phyloP scores from a whole-genome alignment of 2,329 filamentous ascomycete species.

The Stachybotrys elegans region DNA sequence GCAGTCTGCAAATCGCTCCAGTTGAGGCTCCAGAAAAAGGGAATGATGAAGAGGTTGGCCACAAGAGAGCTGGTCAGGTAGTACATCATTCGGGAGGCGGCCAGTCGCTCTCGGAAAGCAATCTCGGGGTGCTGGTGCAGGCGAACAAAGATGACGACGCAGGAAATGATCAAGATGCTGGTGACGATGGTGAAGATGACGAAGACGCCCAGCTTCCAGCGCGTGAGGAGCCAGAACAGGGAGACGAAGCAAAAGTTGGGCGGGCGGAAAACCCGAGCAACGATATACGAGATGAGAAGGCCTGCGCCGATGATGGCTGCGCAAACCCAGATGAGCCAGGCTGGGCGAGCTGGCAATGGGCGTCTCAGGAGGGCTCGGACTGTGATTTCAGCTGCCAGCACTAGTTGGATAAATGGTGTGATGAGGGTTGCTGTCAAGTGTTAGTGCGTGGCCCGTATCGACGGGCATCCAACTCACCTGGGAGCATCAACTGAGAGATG shows the following conservation, averaged over 20 bases:
- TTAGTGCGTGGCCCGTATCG: slow-evolving; percentile 15
- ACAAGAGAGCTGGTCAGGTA: slow-evolving; percentile 54
- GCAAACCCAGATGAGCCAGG: slow-evolving; percentile 56
- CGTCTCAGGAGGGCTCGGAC: slow-evolving; percentile 48
- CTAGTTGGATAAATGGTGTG: slow-evolving; percentile 58
- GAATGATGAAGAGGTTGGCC: slow-evolving; percentile 57
- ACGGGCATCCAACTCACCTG: slow-evolving; percentile 37
- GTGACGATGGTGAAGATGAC: slow-evolving; percentile 46
- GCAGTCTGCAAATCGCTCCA: slow-evolving; percentile 33
- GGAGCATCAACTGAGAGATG: slow-evolving; percentile 54
- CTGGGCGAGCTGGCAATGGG: slow-evolving; percentile 54
- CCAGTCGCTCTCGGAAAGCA: slow-evolving; percentile 53
- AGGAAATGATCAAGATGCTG: slow-evolving; percentile 43
- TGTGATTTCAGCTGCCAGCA: slow-evolving; percentile 60
- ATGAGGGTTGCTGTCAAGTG: slow-evolving; percentile 51
- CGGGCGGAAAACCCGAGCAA: slow-evolving; percentile 50
- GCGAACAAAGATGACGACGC: slow-evolving; percentile 50
- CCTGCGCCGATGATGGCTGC: slow-evolving; percentile 44
- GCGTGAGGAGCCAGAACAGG: slow-evolving; percentile 61
- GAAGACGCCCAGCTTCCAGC: slow-evolving; percentile 55
- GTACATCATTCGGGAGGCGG: slow-evolving; percentile 66
- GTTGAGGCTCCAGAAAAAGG: slow-evolving; percentile 57
- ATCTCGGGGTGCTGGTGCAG: slow-evolving; percentile 50
- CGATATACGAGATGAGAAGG: slow-evolving; percentile 51
- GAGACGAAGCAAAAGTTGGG: slow-evolving; percentile 61